Conservation (phyloP, 257 asterid genomes). For the Agastache rugosa region DNA sequence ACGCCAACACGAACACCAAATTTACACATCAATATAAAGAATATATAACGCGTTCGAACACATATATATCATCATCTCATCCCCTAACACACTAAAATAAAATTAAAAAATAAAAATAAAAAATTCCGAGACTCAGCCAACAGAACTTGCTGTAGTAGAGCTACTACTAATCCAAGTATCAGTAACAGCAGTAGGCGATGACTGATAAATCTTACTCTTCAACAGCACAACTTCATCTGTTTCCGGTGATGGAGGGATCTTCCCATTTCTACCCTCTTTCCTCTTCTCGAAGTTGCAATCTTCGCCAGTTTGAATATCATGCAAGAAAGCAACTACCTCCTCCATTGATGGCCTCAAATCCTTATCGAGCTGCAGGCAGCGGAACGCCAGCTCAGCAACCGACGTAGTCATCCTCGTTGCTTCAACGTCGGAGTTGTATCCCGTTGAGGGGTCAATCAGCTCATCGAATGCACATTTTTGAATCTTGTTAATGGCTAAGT, state of each 20-base stretch:
- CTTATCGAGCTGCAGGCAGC: slow-evolving; percentile 69
- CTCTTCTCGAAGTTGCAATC: slow-evolving; percentile 28
- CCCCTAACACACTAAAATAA: background rate
- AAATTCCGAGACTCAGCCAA: slow-evolving; percentile 26
- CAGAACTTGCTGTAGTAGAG: slow-evolving; percentile 45
- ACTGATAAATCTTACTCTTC: slow-evolving; percentile 42
- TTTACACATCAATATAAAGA: background rate
- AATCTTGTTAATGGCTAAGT: slow-evolving; percentile 62
- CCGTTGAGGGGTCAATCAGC: slow-evolving; percentile 62
- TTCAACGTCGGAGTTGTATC: slow-evolving; percentile 55
- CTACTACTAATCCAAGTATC: slow-evolving; percentile 52
- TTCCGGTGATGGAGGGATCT: slow-evolving; percentile 43
- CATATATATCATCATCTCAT: background rate
- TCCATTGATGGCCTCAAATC: slow-evolving; percentile 80
- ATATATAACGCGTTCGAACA: slow-evolving; percentile 3
- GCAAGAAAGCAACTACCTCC: slow-evolving; percentile 54
- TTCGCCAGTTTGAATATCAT: slow-evolving; percentile 45
- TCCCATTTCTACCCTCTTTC: slow-evolving; percentile 22
- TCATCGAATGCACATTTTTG: slow-evolving; percentile 69
- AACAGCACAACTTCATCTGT: slow-evolving; percentile 45
- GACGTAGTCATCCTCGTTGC: slow-evolving; percentile 67
- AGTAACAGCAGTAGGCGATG: slow-evolving; percentile 54
- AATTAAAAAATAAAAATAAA: too few relatives aligned
- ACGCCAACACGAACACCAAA: background rate
- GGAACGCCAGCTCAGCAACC: slow-evolving; percentile 79